Conservation (phyloP, 768 basidiomycete genomes). For the Boletus bicolor region DNA sequence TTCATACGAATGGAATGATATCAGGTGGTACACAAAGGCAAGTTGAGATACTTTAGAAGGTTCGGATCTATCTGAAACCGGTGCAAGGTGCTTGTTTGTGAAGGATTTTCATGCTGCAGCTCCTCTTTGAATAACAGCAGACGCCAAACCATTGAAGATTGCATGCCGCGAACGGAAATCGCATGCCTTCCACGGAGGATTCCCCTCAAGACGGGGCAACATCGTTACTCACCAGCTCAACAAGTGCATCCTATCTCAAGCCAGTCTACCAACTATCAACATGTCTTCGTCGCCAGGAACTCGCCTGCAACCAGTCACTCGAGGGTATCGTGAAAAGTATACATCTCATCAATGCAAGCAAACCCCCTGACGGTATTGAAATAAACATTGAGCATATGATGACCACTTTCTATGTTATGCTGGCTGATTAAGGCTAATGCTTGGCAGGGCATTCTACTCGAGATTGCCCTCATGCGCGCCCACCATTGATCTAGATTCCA, state of each 20-base stretch:
- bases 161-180: background rate
- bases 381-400: slow-evolving; percentile 2
- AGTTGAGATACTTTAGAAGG: background rate
- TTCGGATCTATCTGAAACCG: background rate
- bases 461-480: slow-evolving; percentile 12
- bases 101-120: background rate
- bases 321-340: background rate
- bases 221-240: background rate
- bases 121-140: background rate
- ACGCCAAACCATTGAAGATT: background rate
- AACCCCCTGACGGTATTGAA: background rate
- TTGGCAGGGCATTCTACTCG: slow-evolving; percentile 5
- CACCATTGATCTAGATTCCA: slow-evolving; percentile 17
- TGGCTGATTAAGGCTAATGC: slow-evolving; percentile 2
- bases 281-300: background rate
- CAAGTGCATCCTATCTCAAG: background rate
- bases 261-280: background rate
- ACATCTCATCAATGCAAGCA: background rate
- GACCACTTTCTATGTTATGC: background rate
- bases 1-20: slow-evolving; percentile 16
- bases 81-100: background rate
- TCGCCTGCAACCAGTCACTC: background rate
- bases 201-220: background rate
- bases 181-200: background rate
- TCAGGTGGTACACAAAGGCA: background rate